Conservation (phyloP, 495 filamentous ascomycete genomes). For the Aspergillus sclerotioniger region DNA sequence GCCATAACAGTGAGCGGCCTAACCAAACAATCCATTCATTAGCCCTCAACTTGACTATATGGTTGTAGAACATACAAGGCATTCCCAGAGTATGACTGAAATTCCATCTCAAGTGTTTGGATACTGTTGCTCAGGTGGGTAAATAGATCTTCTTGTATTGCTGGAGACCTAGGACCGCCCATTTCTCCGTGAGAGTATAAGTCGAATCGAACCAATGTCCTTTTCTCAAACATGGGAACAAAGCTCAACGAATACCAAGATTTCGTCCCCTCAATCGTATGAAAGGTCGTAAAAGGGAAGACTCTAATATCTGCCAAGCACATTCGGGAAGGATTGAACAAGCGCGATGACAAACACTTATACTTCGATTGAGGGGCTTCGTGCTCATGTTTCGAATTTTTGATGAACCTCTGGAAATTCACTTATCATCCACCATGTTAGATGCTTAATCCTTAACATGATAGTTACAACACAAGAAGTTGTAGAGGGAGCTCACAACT, state of each 20-base stretch:
- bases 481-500: constrained; percentile 17
- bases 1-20: not conserved
- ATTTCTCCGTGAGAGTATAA: constrained; percentile 11
- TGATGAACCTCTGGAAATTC: not conserved
- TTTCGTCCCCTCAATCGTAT: constrained; percentile 11
- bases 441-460: too few relatives aligned
- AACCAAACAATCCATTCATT: not conserved
- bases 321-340: not conserved
- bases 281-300: constrained; percentile 21
- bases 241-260: constrained; percentile 21
- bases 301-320: constrained; percentile 3
- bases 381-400: not conserved
- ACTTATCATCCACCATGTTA: not conserved
- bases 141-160: not conserved
- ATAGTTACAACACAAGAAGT: not conserved
- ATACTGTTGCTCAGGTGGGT: constrained; percentile 6
- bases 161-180: not conserved
- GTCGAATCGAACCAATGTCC: constrained; percentile 23
- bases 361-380: not conserved
- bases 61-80: not conserved
- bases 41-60: not conserved
- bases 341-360: not conserved
- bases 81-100: not conserved
- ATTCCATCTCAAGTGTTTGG: constrained; percentile 13
- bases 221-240: constrained; percentile 19